phyloP scores from a whole-genome alignment of 2,329 filamentous ascomycete genomes.

The Sclerotinia subarctica region DNA sequence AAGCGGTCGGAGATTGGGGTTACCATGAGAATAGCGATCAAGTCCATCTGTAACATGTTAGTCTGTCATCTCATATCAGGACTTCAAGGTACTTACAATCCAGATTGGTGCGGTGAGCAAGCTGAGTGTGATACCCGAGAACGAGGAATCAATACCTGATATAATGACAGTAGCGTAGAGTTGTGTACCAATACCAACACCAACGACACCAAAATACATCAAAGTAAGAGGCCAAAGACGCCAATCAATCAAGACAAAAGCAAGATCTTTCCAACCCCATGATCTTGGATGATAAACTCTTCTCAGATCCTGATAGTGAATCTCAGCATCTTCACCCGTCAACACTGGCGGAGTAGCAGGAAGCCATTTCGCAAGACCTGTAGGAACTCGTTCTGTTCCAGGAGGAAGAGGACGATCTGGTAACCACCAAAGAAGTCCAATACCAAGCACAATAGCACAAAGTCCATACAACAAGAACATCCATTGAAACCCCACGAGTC shows the following conservation, averaged over 20 bases:
- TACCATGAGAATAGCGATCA: slow-evolving; percentile 79
- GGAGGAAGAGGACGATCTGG: slow-evolving; percentile 77
- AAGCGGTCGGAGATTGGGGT: slow-evolving; percentile 87
- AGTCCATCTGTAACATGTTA: slow-evolving; percentile 62
- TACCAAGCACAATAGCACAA: slow-evolving; percentile 66
- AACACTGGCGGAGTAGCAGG: slow-evolving; percentile 69
- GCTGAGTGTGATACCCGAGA: slow-evolving; percentile 73
- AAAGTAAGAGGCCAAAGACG: slow-evolving; percentile 79
- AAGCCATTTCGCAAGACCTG: slow-evolving; percentile 59
- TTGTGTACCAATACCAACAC: slow-evolving; percentile 86
- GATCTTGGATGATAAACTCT: slow-evolving; percentile 73
- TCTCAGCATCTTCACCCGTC: slow-evolving; percentile 69
- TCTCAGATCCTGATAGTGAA: slow-evolving; percentile 80
- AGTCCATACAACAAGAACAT: slow-evolving; percentile 91
- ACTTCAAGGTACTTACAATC: slow-evolving; percentile 59
- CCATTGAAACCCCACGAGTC: slow-evolving; percentile 81
- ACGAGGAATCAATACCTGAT: slow-evolving; percentile 66
- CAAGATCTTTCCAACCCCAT: slow-evolving; percentile 71
- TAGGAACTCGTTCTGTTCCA: slow-evolving; percentile 49
- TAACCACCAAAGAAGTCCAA: slow-evolving; percentile 82
- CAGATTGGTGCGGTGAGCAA: slow-evolving; percentile 87
- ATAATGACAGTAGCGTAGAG: slow-evolving; percentile 88
- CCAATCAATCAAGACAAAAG: slow-evolving; percentile 75
- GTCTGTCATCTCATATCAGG: background rate
- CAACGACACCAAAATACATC: slow-evolving; percentile 95